Base-by-base conservation (phyloP, 345 rosid species). In the Litchi chinensis region DNA sequence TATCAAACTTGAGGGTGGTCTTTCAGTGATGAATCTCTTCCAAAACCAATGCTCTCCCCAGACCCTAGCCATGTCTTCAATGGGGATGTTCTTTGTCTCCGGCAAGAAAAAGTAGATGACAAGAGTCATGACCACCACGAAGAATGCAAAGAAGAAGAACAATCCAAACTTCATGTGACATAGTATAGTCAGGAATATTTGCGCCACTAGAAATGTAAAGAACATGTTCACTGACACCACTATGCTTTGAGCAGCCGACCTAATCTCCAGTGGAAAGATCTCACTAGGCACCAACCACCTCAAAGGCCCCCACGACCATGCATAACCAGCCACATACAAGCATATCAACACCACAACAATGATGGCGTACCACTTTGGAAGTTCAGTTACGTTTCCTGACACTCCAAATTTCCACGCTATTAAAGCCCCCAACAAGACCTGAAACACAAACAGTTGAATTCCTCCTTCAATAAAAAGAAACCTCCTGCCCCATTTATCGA, bases 401-500 rank as follows among this genome's bases (percentile, higher is more conserved):
- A 54, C 41, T 11, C 75, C 75, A 32, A 79, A 79, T 41, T 79
- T 79, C 71, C 65, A 71, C 10, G 62, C 63, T 4, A 71, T 71
- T 10, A 71, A 4, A 3, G 43, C 75, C 5, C 59, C 75, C 8
- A 52, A 22, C 9, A 32, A 24, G 60, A 81, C 88, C 84, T 84
- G 87, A 26, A 81, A 74, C 16, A 79, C 12, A 64, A 89, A 54
- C 90, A 89, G 83, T 62, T 86, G 87, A 18, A 54, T 43, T 6
- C 91, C 91, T 68, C 88, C 88, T 76, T 85, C 79, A 10, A 89
- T 71, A 80, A 89, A 89, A 76, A 89, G 80, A 11, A 81, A 70
- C 65, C 89, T 63, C 72, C 89, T 81, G 54, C 87, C 91, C 11
- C 77, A 76, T 76, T 72, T 85, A 65, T 87, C 87, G 10, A 68